Evolutionary conservation across 768 basidiomycete species (phyloP), one percentile per base, ranked within the genome.

Genomic region (Lentinula edodes): DNA sequence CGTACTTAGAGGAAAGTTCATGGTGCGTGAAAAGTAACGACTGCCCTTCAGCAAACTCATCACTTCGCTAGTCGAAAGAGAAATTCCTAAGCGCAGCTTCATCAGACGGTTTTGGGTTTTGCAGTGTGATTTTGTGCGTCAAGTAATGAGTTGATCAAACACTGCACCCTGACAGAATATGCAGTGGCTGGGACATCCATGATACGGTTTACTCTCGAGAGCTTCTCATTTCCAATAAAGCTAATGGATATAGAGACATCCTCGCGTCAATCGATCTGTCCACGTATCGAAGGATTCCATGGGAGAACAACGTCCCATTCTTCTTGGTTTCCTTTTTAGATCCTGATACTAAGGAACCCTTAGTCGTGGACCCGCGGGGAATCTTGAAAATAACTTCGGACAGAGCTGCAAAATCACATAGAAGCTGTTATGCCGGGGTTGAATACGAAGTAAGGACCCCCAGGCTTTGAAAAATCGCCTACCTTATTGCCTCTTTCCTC

Each of bases 241-340:
- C 82, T 23, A 99, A 98, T 66, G 97, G 97, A 0, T 98, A 95
- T 75, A 83, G 87, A 5, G 97, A 99, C 70, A 74, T 99, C 52
- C 74, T 91, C 41, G 97, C 97, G 7, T 73, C 79, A 36, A 89
- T 99, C 63, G 96, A 98, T 72, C 79, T 97, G 15, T 84, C 88
- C 0, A 92, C 90, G 0, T 96, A 84, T 71, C 89, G 97, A 16
- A 83, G 93, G 23, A 89, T 98, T 60, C 90, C 91, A 62, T 95
- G 94, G 91, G 94, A 98, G 72, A 80, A 89, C 65, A 80, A 95
- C 63, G 87, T 94, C 1, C 91, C 97, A 0, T 94, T 98, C 75
- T 98, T 98, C 78, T 79, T 99, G 6, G 81, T 96, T 41, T 91
- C 89, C 1, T 98, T 97, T 78, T 69, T 89, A 35, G 91, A 98